Evolutionary conservation across 2,329 filamentous ascomycete genomes (phyloP).

Genomic region (Pseudocercospora macadamiae): DNA sequence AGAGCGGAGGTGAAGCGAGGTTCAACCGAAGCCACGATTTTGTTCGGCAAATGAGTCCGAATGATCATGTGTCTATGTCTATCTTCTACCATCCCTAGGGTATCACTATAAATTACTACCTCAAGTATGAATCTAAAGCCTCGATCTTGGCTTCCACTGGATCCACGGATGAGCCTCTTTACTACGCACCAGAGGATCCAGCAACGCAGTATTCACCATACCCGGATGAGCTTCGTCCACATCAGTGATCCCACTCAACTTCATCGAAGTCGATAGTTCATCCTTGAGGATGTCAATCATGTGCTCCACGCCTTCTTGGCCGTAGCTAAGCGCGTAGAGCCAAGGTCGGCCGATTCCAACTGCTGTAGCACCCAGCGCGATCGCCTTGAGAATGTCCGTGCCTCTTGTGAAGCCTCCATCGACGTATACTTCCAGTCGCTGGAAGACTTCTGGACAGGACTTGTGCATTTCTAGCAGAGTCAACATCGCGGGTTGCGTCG

Average conservation of each 20-base stretch:
- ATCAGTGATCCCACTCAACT: conserved; percentile 64
- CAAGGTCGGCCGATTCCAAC: conserved; percentile 62
- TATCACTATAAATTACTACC: neutral
- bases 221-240: conserved; percentile 63
- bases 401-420: conserved; percentile 56
- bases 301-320: conserved; percentile 52
- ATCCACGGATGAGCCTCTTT: conserved; percentile 30
- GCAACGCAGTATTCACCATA: conserved; percentile 51
- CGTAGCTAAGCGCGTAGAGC: conserved; percentile 64
- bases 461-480: conserved; percentile 65
- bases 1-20: conserved; percentile 3
- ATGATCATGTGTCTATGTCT: neutral
- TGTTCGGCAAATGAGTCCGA: neutral
- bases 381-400: conserved; percentile 55
- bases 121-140: conserved; percentile 14
- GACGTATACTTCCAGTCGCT: conserved; percentile 52
- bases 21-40: too few species aligned
- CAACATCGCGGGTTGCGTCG: conserved; percentile 56
- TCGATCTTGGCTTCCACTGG: conserved; percentile 26
- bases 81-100: neutral
- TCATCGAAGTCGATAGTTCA: conserved; percentile 67
- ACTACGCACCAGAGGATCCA: conserved; percentile 26
- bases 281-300: conserved; percentile 49
- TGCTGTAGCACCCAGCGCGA: conserved; percentile 59
- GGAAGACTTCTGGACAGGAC: conserved; percentile 62